Percentiles rank a stretch among this genome's conserved stretches.
phyloP scores from a whole-genome alignment of 2,329 filamentous ascomycete species.

The Hymenoscyphus repandus region DNA sequence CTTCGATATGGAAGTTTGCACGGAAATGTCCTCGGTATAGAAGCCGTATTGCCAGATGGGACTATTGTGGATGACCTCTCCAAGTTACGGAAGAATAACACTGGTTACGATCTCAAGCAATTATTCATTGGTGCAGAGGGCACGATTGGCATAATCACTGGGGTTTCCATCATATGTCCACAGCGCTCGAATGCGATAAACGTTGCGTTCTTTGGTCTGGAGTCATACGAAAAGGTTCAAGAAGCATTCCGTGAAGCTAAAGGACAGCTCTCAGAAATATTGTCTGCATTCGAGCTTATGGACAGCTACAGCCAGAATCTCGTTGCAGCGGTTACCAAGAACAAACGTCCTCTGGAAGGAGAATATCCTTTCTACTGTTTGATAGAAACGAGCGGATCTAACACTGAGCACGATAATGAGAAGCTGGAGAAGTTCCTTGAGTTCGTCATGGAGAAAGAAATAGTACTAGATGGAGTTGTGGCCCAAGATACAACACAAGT shows the following conservation, averaged over 20 bases:
- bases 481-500: slow-evolving; percentile 92
- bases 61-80: slow-evolving; percentile 86
- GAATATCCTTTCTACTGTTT: slow-evolving; percentile 94
- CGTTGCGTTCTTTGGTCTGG: slow-evolving; percentile 87
- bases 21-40: slow-evolving; percentile 84
- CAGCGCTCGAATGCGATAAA: slow-evolving; percentile 84
- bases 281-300: slow-evolving; percentile 98
- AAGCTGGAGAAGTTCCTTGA: slow-evolving; percentile 91
- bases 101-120: slow-evolving; percentile 95
- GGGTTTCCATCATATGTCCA: slow-evolving; percentile 81
- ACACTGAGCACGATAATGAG: slow-evolving; percentile 85
- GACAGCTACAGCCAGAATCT: slow-evolving; percentile 76
- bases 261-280: slow-evolving; percentile 83
- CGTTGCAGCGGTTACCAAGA: slow-evolving; percentile 68
- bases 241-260: slow-evolving; percentile 85
- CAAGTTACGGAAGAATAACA: slow-evolving; percentile 95
- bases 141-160: slow-evolving; percentile 91
- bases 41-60: slow-evolving; percentile 89
- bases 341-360: slow-evolving; percentile 74
- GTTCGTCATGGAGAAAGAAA: slow-evolving; percentile 80
- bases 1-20: slow-evolving; percentile 92
- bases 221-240: slow-evolving; percentile 86
- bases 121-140: slow-evolving; percentile 95
- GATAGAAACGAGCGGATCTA: slow-evolving; percentile 93
- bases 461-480: slow-evolving; percentile 83